Evolutionary conservation across 768 basidiomycete genomes (phyloP), one percentile per base, ranked within the genome.

Genomic region (Pisolithus albus): DNA sequence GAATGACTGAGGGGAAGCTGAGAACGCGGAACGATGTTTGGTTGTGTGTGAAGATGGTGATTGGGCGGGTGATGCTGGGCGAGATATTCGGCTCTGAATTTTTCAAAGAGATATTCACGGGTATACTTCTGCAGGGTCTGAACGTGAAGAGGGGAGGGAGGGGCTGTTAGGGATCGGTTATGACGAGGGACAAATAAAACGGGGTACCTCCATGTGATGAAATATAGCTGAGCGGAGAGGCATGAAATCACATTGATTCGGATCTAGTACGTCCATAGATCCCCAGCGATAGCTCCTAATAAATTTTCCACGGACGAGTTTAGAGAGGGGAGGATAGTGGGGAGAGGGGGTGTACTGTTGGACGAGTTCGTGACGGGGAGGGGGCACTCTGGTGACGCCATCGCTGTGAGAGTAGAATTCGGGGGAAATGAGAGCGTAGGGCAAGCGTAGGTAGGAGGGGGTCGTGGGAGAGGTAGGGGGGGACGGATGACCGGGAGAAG

Each of bases 71-170:
- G 82, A 49, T 75, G 79, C 52, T 78, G 81, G 34, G 70, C 70
- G 53, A 73, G 70, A 65, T 76, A 80, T 51, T 86, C 84, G 55
- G 64, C 69, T 52, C 78, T 76, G 71, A 86, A 91, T 62, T 85
- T 88, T 62, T 87, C 82, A 58, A 86, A 86, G 47, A 91, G 77
- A 71, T 90, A 89, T 60, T 87, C 84, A 60, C 80, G 78, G 37
- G 88, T 91, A 68, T 90, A 90, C 64, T 86, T 85, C 73, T 87
- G 86, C 60, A 94, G 75, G 48, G 84, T 87, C 89, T 92, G 30
- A 30, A 9, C 26, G 26, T 26, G 26, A 30, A 65, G 53, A 62
- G 52, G 13, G 34, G 34, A 11, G 13, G 64, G 52, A 23, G 21
- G 21, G 21, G 21, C 21, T 47, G 51, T 51, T 46, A 46, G 24